Conservation (phyloP, 2,329 filamentous ascomycete species). For the Tetracladium maxilliforme region DNA sequence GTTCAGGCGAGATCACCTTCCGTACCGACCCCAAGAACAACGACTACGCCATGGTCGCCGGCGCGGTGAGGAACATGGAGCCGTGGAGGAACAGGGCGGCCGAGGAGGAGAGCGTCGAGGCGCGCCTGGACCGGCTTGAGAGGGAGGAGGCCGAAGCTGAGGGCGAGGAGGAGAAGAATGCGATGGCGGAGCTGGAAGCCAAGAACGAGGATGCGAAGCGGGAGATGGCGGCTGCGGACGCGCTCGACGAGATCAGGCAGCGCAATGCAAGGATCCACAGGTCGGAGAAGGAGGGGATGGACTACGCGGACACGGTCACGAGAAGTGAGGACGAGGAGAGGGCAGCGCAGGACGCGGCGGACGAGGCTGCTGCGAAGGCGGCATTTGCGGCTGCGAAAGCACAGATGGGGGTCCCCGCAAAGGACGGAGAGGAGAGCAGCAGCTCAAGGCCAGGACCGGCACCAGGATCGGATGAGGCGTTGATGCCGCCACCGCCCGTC, state of each 20-base stretch:
- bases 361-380: slow-evolving; percentile 63
- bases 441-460: no score
- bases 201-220: slow-evolving; percentile 80
- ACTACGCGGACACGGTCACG: slow-evolving; percentile 39
- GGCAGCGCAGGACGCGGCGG: slow-evolving; percentile 60
- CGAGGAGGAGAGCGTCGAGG: slow-evolving; percentile 69
- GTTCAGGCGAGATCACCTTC: slow-evolving; percentile 78
- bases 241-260: slow-evolving; percentile 84
- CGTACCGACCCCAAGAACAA: slow-evolving; percentile 90
- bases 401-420: slow-evolving; percentile 32
- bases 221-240: slow-evolving; percentile 95
- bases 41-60: slow-evolving; percentile 70
- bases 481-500: slow-evolving; percentile 3
- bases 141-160: slow-evolving; percentile 51
- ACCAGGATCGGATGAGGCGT: slow-evolving; percentile 9
- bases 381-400: slow-evolving; percentile 58
- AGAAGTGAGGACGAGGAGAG: slow-evolving; percentile 41
- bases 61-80: slow-evolving; percentile 87
- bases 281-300: slow-evolving; percentile 52
- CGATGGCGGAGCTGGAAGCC: slow-evolving; percentile 88
- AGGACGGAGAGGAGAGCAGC: slow-evolving; percentile 35
- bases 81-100: slow-evolving; percentile 56
- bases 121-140: slow-evolving; percentile 74
- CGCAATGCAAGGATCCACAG: slow-evolving; percentile 79
- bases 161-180: slow-evolving; percentile 61